Base-by-base conservation (phyloP, 106 monocot species). In the Acanthochlamys bracteata region DNA sequence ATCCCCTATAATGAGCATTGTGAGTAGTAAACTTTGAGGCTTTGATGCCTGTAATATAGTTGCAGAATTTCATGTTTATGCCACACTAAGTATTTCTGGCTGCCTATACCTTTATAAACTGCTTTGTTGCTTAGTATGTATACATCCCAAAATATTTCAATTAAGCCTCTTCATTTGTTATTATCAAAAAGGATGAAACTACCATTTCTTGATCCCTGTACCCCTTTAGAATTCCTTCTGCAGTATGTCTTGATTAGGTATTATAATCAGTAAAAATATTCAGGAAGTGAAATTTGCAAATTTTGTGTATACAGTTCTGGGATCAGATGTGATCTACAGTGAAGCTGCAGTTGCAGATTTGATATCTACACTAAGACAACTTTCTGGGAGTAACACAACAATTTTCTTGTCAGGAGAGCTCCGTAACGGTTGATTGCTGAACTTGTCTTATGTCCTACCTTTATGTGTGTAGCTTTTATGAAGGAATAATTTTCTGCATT, bases 251-350 rank as follows among this genome's bases (percentile, higher is more conserved):
- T 33, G 33, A 33, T 24, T 59, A 26, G 59, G 59, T 25, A 10
- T 59, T 59, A 7, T 25, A 33, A 6, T 1, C 33, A 33, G 33
- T 6, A 33, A 33, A 1, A 33, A 33, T 33, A 3, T 3, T 33
- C 6, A 33, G 33, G 24, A 23, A 59, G 59, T 59, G 25, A 59
- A 11, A 10, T 24, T 8, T 59, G 21, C 4, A 1, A 59, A 23
- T 11, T 16, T 61, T 61, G 33, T 16, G 6, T 39, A 33, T 61
- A 39, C 51, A 91, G 96, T 98, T 19, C 63, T 98, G 45, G 96
- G 91, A 15, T 98, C 91, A 12, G 96, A 91, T 75, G 88, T 98
- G 19, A 81, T 98, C 24, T 98, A 98, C 70, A 88, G 85, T 53
- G 96, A 98, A 69, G 76, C 22, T 52, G 85, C 91, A 39, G 91